Base-by-base conservation (phyloP, 495 filamentous ascomycete species). In the Penicillium silybi region DNA sequence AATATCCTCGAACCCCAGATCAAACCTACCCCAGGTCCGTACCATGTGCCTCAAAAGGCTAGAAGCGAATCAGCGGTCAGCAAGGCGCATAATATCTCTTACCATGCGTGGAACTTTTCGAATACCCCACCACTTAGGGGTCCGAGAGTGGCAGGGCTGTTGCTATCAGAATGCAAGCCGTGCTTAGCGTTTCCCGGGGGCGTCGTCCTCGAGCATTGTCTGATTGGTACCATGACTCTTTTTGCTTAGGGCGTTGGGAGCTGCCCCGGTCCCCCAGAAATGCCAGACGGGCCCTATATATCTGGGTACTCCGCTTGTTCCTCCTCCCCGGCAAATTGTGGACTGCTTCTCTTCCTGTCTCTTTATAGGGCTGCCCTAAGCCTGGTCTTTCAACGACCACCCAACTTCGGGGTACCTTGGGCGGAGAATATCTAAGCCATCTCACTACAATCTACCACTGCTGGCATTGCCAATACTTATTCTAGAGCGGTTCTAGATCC, bases 1-100 rank as follows among this genome's bases (percentile, higher is more conserved):
- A 65, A 68, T 64, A 68, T 70, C 66, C 68, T 70, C 64, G 66
- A 69, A 68, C 66, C 68, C 62, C 64, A 65, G 66, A 62, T 61
- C 54, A 54, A 48, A 41, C 25, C 52, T 59, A 60, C 56, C 62
- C 58, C 62, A 57, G 55, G 50, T 57, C 43, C 37, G 25, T n/a
- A 9, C 20, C n/a, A 35, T 25, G 32, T n/a, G 23, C 38, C 25
- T 29, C 41, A 23, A 11, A 13, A 13, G 22, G 17, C 5, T 25
- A 13, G 8, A 59, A 22, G 17, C 58, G 58, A 57, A 60, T 63
- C 25, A 52, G 45, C 45, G 23, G 16, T 43, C 22, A 22, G 16
- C 23, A 43, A 22, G 41, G 34, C 26, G 32, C 22, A 34, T 32
- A 6, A 46, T 22, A 16, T 16, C 19, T 41, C 16, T 34, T 48